Percentiles rank a stretch among this genome's conserved stretches.
Conservation (phyloP, 2,329 filamentous ascomycete species). For the Diplodia corticola region DNA sequence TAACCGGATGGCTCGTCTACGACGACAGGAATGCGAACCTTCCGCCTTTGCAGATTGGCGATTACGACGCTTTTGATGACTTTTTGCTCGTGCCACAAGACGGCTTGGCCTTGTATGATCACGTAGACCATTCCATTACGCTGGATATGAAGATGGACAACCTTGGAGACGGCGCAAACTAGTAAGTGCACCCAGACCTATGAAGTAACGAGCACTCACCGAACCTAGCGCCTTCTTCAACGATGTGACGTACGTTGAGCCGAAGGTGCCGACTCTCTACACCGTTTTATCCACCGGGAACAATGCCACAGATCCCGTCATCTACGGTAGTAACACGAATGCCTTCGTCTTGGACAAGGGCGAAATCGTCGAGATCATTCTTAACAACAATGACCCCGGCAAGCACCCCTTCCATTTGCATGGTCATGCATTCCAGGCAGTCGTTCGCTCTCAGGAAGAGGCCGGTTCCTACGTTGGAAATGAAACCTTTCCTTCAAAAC, state of each 20-base stretch:
- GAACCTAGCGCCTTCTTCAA: constrained; percentile 57
- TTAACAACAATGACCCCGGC: constrained; percentile 74
- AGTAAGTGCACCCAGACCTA: constrained; percentile 47
- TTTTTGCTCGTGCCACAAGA: constrained; percentile 70
- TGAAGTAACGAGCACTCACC: constrained; percentile 1
- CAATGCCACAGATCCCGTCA: constrained; percentile 43
- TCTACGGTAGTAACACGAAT: constrained; percentile 55
- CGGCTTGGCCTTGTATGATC: constrained; percentile 58
- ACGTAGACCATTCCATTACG: constrained; percentile 64
- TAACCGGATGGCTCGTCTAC: constrained; percentile 58
- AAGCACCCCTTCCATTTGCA: constrained; percentile 76
- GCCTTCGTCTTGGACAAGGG: constrained; percentile 66
- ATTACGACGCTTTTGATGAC: constrained; percentile 72
- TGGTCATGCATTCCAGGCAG: constrained; percentile 42
- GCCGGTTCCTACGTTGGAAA: constrained; percentile 37
- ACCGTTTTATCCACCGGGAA: constrained; percentile 66
- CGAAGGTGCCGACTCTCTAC: constrained; percentile 79
- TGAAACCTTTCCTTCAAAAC: constrained; percentile 40
- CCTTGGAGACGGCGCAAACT: constrained; percentile 65
- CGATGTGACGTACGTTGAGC: constrained; percentile 71
- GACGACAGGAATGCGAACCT: constrained; percentile 50
- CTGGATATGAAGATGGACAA: constrained; percentile 65
- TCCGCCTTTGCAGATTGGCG: constrained; percentile 57
- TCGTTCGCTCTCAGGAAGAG: constrained; percentile 36
- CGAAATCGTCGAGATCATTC: constrained; percentile 68